Conservation (phyloP, 2,329 filamentous ascomycete species). For the Pseudocercospora musae region DNA sequence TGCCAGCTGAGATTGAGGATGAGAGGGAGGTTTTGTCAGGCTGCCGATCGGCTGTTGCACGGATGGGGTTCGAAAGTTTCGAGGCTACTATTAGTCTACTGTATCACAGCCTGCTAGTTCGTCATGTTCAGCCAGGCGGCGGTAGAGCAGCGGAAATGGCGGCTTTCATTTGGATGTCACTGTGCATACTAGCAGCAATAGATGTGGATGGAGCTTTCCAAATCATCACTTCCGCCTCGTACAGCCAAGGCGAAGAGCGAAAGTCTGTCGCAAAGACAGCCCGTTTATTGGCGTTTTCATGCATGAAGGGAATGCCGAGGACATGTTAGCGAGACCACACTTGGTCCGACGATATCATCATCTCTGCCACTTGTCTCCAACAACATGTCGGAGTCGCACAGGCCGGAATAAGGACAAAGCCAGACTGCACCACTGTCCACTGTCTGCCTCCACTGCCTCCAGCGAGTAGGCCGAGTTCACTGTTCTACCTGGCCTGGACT, state of each 20-base stretch:
- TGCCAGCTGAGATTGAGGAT: background rate
- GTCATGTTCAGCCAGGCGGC: background rate
- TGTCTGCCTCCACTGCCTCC: background rate
- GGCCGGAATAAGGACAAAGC: constrained; percentile 5
- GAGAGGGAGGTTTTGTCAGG: background rate
- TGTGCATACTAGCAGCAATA: background rate
- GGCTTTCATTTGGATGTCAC: background rate
- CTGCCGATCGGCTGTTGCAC: background rate
- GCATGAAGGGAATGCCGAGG: background rate
- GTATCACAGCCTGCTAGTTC: too few relatives aligned
- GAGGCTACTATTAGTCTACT: background rate
- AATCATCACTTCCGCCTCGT: background rate
- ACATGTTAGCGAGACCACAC: background rate
- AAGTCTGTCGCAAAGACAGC: background rate
- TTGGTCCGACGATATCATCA: too few relatives aligned
- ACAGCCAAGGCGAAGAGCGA: background rate
- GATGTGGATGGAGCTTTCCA: background rate
- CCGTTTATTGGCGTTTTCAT: background rate
- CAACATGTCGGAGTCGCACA: background rate
- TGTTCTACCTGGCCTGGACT: background rate
- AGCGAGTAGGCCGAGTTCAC: background rate
- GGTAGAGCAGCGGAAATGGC: background rate
- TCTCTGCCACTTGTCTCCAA: background rate
- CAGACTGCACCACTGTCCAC: background rate
- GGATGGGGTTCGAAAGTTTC: background rate